These are phyloP conservation scores for Canariomyces notabilis DNA, from an alignment of 2,329 filamentous ascomycete species.

Conservation along the genomic window DNA sequence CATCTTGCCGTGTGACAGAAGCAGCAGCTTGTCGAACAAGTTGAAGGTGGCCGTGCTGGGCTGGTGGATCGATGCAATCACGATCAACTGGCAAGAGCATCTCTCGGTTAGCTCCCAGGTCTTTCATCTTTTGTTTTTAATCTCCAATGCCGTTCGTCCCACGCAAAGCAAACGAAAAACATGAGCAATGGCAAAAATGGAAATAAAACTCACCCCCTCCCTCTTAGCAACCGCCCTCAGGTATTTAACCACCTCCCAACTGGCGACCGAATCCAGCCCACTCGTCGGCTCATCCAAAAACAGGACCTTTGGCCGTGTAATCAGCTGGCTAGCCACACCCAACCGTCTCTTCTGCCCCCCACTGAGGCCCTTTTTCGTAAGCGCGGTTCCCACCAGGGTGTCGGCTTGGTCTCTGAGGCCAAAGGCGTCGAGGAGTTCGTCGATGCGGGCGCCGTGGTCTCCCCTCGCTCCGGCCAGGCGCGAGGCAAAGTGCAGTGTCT, in stretches of 20 bases:
- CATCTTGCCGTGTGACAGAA: conserved; percentile 65
- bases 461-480: conserved; percentile 59
- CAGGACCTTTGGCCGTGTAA: conserved; percentile 73
- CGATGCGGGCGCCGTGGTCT: conserved; percentile 58
- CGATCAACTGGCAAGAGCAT: conserved; percentile 51
- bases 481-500: conserved; percentile 75
- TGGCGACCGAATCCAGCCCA: conserved; percentile 73
- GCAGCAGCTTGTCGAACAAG: conserved; percentile 72
- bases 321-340: conserved; percentile 73
- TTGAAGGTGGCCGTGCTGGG: conserved; percentile 75
- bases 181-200: background rate
- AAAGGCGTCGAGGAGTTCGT: conserved; percentile 64
- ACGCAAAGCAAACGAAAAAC: background rate
- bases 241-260: conserved; percentile 71
- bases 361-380: conserved; percentile 76
- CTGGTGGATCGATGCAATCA: conserved; percentile 81
- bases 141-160: background rate
- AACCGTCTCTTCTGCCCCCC: conserved; percentile 80
- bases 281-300: conserved; percentile 84
- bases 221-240: conserved; percentile 60
- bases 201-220: conserved; percentile 50
- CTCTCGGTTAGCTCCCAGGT: conserved; percentile 1
- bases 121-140: too few relatives aligned
- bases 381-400: conserved; percentile 73
- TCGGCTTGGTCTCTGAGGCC: conserved; percentile 65